Percentiles rank a stretch among this genome's conserved stretches.
Conservation (phyloP, 1,284 basidiomycete genomes). For the Tausonia pullulans region DNA sequence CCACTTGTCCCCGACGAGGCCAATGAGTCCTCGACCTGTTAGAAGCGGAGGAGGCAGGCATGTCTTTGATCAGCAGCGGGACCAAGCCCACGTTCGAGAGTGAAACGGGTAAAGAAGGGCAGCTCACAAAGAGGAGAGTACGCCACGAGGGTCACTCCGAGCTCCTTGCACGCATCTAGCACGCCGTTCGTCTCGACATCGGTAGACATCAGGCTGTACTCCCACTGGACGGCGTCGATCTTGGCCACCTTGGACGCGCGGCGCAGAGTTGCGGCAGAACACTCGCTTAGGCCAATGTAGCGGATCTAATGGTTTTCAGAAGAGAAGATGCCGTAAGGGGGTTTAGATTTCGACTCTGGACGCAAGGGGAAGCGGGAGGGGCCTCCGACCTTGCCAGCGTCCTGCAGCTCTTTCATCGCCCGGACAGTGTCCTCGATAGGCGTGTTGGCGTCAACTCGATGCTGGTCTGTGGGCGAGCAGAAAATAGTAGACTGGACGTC, state of each 20-base stretch:
- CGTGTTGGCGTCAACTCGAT: constrained; percentile 31
- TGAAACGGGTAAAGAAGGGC: not conserved
- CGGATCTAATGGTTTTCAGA: constrained; percentile 20
- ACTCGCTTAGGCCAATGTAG: constrained; percentile 43
- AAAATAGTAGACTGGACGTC: not conserved
- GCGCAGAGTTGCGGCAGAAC: constrained; percentile 46
- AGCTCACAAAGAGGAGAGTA: constrained; percentile 29
- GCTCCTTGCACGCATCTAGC: constrained; percentile 25
- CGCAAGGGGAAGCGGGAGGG: not conserved
- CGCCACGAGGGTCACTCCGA: constrained; percentile 15
- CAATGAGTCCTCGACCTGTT: constrained; percentile 4
- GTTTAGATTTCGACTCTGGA: not conserved
- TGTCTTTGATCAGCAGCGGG: too few species aligned
- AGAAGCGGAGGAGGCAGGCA: not conserved
- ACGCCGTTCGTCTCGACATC: constrained; percentile 36
- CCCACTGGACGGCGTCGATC: constrained; percentile 27
- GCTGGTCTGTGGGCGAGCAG: constrained; percentile 14
- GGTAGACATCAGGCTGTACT: constrained; percentile 37
- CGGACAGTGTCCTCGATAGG: constrained; percentile 40
- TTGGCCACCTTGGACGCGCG: constrained; percentile 41
- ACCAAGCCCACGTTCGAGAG: not conserved
- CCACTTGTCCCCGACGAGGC: not conserved
- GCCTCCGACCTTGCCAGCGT: constrained; percentile 17
- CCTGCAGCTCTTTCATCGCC: constrained; percentile 34
- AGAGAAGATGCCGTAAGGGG: not conserved